A percentile compares a stretch with the other conserved stretches of the same genome.
Conservation (phyloP, 2,329 filamentous ascomycete genomes). For the Dothiorella sarmentorum region DNA sequence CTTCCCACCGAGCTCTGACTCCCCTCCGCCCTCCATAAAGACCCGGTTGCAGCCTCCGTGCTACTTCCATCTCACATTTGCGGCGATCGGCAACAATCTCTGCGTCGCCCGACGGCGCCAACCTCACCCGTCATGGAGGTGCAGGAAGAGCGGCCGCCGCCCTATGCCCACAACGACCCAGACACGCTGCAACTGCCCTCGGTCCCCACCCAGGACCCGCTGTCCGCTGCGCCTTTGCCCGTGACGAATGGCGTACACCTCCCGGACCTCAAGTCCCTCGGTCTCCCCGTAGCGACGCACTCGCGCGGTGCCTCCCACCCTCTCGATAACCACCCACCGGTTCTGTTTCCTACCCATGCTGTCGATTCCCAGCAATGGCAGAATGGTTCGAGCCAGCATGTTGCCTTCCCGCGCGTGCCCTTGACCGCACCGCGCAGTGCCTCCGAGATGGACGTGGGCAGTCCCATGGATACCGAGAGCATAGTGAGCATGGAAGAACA, state of each 20-base stretch:
- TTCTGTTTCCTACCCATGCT: conserved; percentile 34
- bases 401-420: conserved; percentile 31
- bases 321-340: conserved; percentile 24
- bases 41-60: neutral
- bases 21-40: too few relatives aligned
- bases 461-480: conserved; percentile 44
- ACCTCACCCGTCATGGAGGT: conserved; percentile 24
- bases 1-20: neutral
- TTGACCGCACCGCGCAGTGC: conserved; percentile 28
- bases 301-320: conserved; percentile 29
- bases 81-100: conserved; percentile 14
- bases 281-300: conserved; percentile 38
- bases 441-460: conserved; percentile 37
- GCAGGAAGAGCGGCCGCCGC: conserved; percentile 38
- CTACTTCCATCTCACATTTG: neutral
- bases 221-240: conserved; percentile 17
- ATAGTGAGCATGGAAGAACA: conserved; percentile 42
- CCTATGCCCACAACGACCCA: conserved; percentile 42
- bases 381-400: conserved; percentile 22
- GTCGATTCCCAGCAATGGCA: conserved; percentile 27
- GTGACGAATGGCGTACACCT: conserved; percentile 33
- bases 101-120: conserved; percentile 15
- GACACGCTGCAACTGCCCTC: conserved; percentile 41
- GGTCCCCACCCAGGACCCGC: conserved; percentile 38
- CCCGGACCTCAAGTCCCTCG: conserved; percentile 45